Evolutionary conservation across 2,329 filamentous ascomycete species (phyloP).

Genomic region (Beauveria sp.): DNA sequence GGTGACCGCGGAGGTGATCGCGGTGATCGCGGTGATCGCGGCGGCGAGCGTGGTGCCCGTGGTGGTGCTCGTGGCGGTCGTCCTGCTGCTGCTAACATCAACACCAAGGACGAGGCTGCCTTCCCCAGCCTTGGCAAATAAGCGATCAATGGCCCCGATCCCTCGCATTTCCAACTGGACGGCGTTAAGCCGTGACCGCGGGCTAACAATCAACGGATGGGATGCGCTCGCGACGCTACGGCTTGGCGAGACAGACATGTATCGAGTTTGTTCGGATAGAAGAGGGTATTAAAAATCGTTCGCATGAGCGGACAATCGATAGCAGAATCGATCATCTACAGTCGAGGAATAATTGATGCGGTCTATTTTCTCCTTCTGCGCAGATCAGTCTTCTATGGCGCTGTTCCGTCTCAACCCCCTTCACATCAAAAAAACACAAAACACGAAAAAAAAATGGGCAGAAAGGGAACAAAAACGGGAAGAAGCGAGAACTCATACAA

Average conservation of each 20-base stretch:
- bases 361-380: not conserved
- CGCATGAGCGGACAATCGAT: not conserved
- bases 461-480: not conserved
- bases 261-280: constrained; percentile 6
- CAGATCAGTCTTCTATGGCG: not conserved
- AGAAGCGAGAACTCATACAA: not conserved
- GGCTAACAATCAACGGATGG: not conserved
- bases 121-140: constrained; percentile 55
- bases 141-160: constrained; percentile 16
- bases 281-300: not conserved
- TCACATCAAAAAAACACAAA: not conserved
- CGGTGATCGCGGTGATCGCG: constrained; percentile 35
- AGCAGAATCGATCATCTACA: not conserved
- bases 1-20: constrained; percentile 32
- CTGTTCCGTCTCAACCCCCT: not conserved
- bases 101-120: constrained; percentile 49
- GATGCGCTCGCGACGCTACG: not conserved
- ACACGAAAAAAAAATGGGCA: not conserved
- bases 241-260: not conserved
- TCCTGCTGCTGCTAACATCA: constrained; percentile 41
- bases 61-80: constrained; percentile 32
- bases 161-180: constrained; percentile 2
- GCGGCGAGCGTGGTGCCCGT: constrained; percentile 27
- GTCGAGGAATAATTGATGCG: not conserved
- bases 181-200: not conserved